Percentiles rank a stretch among this genome's conserved stretches.
Evolutionary conservation across 495 filamentous ascomycete genomes (phyloP).

Genomic region (Penicillium antarcticum): DNA sequence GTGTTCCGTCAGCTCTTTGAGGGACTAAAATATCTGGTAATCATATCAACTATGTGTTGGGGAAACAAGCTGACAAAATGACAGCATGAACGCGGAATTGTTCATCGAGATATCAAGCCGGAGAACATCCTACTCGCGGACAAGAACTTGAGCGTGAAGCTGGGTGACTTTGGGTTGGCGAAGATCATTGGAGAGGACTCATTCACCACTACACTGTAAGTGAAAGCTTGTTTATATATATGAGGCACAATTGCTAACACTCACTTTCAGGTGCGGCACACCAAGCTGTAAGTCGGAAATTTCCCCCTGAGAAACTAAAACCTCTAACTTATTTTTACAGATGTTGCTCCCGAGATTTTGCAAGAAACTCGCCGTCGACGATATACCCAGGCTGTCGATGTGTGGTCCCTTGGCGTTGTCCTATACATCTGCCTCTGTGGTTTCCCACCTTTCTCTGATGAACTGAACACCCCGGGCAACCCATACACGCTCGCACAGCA

Average conservation of each 20-base stretch:
- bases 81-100: slow-evolving; percentile 95
- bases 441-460: slow-evolving; percentile 95
- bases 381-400: slow-evolving; percentile 93
- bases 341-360: slow-evolving; percentile 95
- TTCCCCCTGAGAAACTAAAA: neutral
- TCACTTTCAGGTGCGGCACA: slow-evolving; percentile 68
- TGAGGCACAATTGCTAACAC: slow-evolving; percentile 7
- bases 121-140: slow-evolving; percentile 94
- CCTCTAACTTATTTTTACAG: slow-evolving; percentile 38
- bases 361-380: slow-evolving; percentile 71
- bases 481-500: slow-evolving; percentile 87
- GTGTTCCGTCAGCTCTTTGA: slow-evolving; percentile 91
- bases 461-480: slow-evolving; percentile 72
- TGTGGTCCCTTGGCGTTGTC: slow-evolving; percentile 98
- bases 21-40: slow-evolving; percentile 89
- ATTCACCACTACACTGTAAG: slow-evolving; percentile 89
- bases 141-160: slow-evolving; percentile 78
- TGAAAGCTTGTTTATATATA: slow-evolving; percentile 4
- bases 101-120: slow-evolving; percentile 97
- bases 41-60: slow-evolving; percentile 15
- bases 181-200: slow-evolving; percentile 99
- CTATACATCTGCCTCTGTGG: slow-evolving; percentile 98
- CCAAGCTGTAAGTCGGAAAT: slow-evolving; percentile 67
- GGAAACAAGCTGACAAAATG: slow-evolving; percentile 30
- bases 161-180: slow-evolving; percentile 95